Conservation (phyloP, 495 filamentous ascomycete species). For the Penicillium coffeae region DNA sequence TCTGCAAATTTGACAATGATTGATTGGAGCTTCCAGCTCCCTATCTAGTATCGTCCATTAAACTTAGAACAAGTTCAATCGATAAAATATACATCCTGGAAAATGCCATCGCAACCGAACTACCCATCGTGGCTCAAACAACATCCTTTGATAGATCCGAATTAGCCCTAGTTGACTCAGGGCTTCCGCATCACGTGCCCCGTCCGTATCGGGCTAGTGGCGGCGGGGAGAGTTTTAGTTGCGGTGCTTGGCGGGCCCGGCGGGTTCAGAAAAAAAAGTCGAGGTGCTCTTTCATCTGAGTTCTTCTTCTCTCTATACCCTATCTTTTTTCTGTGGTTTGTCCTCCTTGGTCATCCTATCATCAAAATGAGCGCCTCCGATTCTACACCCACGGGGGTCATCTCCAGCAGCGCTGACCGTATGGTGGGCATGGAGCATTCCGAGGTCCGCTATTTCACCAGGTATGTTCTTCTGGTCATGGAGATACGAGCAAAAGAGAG, state of each 20-base stretch:
- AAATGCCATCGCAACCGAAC: too few relatives aligned
- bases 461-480: slow-evolving; percentile 47
- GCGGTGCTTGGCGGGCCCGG: slow-evolving; percentile 25
- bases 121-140: too few relatives aligned
- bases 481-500: neutral
- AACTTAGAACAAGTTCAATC: too few relatives aligned
- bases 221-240: slow-evolving; percentile 24
- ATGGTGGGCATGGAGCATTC: slow-evolving; percentile 71
- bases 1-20: too few relatives aligned
- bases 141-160: too few relatives aligned
- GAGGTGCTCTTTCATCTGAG: slow-evolving; percentile 17
- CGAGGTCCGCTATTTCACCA: slow-evolving; percentile 97
- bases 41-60: too few relatives aligned
- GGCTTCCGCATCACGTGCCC: slow-evolving; percentile 3
- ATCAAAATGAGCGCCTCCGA: slow-evolving; percentile 32
- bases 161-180: slow-evolving; percentile 12
- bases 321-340: slow-evolving; percentile 7
- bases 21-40: too few relatives aligned
- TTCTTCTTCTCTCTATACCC: slow-evolving; percentile 11
- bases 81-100: too few relatives aligned
- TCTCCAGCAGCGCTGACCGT: slow-evolving; percentile 46
- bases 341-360: neutral
- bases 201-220: slow-evolving; percentile 6
- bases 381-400: slow-evolving; percentile 22
- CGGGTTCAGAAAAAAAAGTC: slow-evolving; percentile 32